phyloP scores from a whole-genome alignment of 2,329 filamentous ascomycete species.

The Stachybotrys echinatus region DNA sequence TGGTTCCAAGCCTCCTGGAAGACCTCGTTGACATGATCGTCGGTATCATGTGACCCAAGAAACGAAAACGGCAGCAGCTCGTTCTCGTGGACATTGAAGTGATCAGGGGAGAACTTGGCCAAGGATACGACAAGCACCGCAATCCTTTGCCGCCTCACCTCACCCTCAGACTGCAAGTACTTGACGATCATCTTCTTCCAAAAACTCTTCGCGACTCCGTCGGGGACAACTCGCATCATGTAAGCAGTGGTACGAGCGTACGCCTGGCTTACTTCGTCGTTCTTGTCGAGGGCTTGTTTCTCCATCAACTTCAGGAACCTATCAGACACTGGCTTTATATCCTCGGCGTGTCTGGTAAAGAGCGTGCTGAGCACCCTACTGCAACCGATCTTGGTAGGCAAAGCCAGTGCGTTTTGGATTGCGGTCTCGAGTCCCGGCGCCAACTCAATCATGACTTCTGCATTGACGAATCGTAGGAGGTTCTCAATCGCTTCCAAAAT shows the following conservation, averaged over 20 bases:
- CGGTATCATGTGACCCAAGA: slow-evolving; percentile 77
- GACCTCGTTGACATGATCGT: slow-evolving; percentile 72
- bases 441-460: slow-evolving; percentile 68
- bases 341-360: slow-evolving; percentile 69
- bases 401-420: slow-evolving; percentile 80
- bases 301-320: slow-evolving; percentile 72
- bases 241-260: slow-evolving; percentile 88
- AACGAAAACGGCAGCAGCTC: slow-evolving; percentile 82
- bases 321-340: slow-evolving; percentile 72
- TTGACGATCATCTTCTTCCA: slow-evolving; percentile 54
- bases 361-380: slow-evolving; percentile 79
- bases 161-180: slow-evolving; percentile 80
- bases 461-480: slow-evolving; percentile 79
- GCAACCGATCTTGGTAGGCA: slow-evolving; percentile 92
- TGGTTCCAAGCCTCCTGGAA: slow-evolving; percentile 86
- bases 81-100: slow-evolving; percentile 72
- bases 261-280: slow-evolving; percentile 85
- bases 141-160: slow-evolving; percentile 66
- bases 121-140: slow-evolving; percentile 80
- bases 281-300: slow-evolving; percentile 81
- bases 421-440: slow-evolving; percentile 68
- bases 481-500: slow-evolving; percentile 90
- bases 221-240: slow-evolving; percentile 57
- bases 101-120: slow-evolving; percentile 82
- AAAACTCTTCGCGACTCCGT: slow-evolving; percentile 45